Base-by-base conservation (phyloP, 345 rosid genomes). In the Firmiana major region DNA sequence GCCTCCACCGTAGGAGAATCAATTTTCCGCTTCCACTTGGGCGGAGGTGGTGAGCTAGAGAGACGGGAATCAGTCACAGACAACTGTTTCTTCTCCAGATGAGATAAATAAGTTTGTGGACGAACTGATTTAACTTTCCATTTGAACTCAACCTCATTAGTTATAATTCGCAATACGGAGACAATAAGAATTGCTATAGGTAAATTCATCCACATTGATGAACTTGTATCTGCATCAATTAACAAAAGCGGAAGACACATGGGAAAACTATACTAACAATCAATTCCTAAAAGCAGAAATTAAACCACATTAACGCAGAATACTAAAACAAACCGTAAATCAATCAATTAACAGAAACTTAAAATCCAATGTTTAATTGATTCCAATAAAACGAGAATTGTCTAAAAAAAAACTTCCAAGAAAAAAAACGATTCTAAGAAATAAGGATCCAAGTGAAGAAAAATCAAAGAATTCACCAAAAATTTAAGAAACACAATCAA, bases 191-290 rank as follows among this genome's bases (percentile, higher is more conserved):
- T 77, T n/a, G 97, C 91, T 75, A 94, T 83, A 12, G 99, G 99
- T 36, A 92, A 79, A 87, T 97, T 97, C 90, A 91, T 87, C 98
- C 89, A 90, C 99, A 94, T 91, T 45, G 96, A 92, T 49, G 90
- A 86, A 83, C 99, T 94, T 22, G 97, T 90, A 89, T 94, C 99
- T 94, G 91, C 82, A 79, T 26, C 59, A 31, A 45, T 43, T 63
- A 60, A 43, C 76, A 78, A 66, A 63, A 73, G 40, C n/a, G n/a
- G 40, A 59, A 66, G 2, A 15, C n/a, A 42, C 19, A 13, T n/a
- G 3, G 6, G 12, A 31, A 22, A 15, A 46, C 16, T 13, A 22
- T 12, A 68, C n/a, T 12, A 45, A 22, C 15, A 46, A 68, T 24
- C 21, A 69, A 19, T 28, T 71, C 59, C 31, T 43, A 42, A 42